A percentile compares a stretch with the other conserved stretches of the same genome.
These are phyloP conservation scores for Cryomyces minteri DNA, from an alignment of 495 filamentous ascomycete species.

Conservation along the genomic window DNA sequence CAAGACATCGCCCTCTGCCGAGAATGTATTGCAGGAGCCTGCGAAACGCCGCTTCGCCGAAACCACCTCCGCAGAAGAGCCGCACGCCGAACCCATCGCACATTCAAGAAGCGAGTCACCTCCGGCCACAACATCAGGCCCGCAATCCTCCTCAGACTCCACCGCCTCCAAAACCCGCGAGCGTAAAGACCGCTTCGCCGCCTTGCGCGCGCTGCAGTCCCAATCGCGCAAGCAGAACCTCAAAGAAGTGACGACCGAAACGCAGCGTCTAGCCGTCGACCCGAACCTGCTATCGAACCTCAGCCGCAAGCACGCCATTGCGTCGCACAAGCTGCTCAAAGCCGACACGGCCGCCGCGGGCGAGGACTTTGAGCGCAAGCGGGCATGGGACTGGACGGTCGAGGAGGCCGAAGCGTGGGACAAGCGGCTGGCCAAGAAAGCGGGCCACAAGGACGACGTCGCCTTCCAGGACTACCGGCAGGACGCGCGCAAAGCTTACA, in stretches of 20 bases:
- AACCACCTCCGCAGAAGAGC: neutral
- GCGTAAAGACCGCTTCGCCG: constrained; percentile 44
- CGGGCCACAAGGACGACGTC: constrained; percentile 60
- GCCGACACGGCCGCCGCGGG: constrained; percentile 70
- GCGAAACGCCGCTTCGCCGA: constrained; percentile 1
- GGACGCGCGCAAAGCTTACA: constrained; percentile 82
- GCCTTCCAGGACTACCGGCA: constrained; percentile 81
- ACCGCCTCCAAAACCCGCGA: neutral
- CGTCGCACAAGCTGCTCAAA: constrained; percentile 83
- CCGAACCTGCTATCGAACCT: constrained; percentile 52
- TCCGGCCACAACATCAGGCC: neutral
- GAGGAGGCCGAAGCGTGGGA: constrained; percentile 94
- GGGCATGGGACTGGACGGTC: constrained; percentile 95
- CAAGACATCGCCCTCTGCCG: neutral
- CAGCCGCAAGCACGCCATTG: constrained; percentile 64
- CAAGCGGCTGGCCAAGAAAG: constrained; percentile 70
- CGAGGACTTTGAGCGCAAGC: constrained; percentile 91
- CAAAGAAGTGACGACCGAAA: constrained; percentile 68
- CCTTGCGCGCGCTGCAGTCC: constrained; percentile 58
- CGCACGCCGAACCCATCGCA: neutral
- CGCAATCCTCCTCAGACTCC: neutral
- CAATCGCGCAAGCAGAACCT: constrained; percentile 32
- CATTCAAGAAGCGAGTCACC: neutral
- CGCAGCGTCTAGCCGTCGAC: constrained; percentile 61
- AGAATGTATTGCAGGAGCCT: neutral